Conservation (phyloP, 2,329 filamentous ascomycete genomes). For the Ophiocordyceps camponoti-rufipedis region DNA sequence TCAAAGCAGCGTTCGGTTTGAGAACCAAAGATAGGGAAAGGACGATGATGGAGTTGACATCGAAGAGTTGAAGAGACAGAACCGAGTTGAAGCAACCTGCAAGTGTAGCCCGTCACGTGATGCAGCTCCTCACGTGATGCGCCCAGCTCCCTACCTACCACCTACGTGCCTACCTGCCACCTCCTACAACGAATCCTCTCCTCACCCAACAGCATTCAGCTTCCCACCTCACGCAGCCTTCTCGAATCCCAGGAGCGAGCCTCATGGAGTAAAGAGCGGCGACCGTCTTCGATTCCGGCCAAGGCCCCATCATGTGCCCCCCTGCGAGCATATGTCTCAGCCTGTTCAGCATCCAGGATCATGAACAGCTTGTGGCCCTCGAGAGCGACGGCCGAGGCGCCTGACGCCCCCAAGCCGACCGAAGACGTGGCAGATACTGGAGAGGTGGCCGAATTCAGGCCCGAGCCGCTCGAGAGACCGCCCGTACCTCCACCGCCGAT, state of each 20-base stretch:
- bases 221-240: neutral
- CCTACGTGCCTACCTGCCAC: no score
- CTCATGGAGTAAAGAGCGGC: neutral
- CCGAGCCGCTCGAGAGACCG: slow-evolving; percentile 17
- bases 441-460: slow-evolving; percentile 12
- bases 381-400: slow-evolving; percentile 11
- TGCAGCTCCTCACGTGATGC: no score
- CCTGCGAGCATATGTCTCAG: slow-evolving; percentile 1
- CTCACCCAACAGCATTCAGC: neutral
- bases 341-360: slow-evolving; percentile 6
- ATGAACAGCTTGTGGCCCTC: slow-evolving; percentile 29
- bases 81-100: no score
- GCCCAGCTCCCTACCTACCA: no score
- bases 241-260: neutral
- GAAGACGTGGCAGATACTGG: slow-evolving; percentile 24
- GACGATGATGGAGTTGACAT: no score
- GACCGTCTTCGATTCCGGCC: neutral
- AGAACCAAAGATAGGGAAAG: no score
- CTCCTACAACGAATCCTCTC: neutral
- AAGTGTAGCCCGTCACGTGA: no score
- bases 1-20: no score
- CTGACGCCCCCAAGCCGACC: slow-evolving; percentile 9
- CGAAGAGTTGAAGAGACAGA: no score
- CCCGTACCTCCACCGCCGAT: slow-evolving; percentile 2
- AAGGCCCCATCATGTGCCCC: slow-evolving; percentile 4